Evolutionary conservation across 2,329 filamentous ascomycete genomes (phyloP), one percentile per base, ranked within the genome.

Genomic region (Endoconidiophora laricicola): DNA sequence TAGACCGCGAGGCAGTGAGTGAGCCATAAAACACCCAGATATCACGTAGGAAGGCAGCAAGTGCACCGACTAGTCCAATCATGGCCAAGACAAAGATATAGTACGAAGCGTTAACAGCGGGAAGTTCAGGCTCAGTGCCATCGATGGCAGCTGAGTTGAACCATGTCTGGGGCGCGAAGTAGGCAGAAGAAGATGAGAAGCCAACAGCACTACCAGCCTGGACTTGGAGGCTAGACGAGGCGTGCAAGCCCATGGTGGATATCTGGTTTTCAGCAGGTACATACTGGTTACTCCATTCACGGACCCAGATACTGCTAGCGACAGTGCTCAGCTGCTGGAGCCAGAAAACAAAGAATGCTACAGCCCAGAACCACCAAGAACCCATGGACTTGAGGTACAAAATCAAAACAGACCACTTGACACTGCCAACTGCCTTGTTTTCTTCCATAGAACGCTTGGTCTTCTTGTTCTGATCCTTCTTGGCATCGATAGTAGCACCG

Each of bases 251-350:
- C 41, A 53, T 47, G 18, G 38, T 9, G 6, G 43, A 44, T 6
- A 49, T 44, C 3, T 44, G 42, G 38, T 53, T 58, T 52, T 63
- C 64, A 46, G 71, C 71, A 53, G 60, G 66, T 51, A 72, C 73
- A 61, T 96, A 96, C 54, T 91, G 82, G 61, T 95, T 94, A 14
- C 90, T 83, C 91, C 91, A 98, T 62, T 90, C 72, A 57, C 86
- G 78, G 58, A 98, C 94, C 91, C 91, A 98, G 46, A 95, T 66
- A 59, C 91, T 95, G 36, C 87, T 93, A 0, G 83, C 86, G 2
- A 96, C 82, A 22, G 83, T 83, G 3, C 83, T 83, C 33, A 94
- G 63, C 62, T 98, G 91, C 61, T 95, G 88, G 42, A 82, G 67
- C 24, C 73, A 72, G 60, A 98, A 96, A 37, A 88, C 80, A 3